Evolutionary conservation across 2,329 filamentous ascomycete genomes (phyloP).

Genomic region (Graphilbum fragrans): DNA sequence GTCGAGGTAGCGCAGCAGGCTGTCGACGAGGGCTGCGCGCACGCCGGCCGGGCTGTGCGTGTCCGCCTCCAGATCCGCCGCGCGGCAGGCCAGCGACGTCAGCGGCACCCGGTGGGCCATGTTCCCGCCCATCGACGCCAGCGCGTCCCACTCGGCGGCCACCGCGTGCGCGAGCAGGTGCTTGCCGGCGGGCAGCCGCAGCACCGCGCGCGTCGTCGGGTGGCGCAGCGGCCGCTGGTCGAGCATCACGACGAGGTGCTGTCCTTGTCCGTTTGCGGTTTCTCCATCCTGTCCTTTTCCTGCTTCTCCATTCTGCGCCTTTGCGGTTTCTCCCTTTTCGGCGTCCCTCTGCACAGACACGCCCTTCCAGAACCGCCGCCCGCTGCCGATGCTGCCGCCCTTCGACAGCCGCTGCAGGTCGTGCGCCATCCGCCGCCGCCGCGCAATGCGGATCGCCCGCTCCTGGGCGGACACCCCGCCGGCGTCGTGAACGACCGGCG

Average conservation of each 20-base stretch:
- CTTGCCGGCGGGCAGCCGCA: constrained; percentile 65
- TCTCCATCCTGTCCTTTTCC: background rate
- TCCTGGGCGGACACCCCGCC: no score
- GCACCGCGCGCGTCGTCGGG: constrained; percentile 55
- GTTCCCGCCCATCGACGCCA: constrained; percentile 68
- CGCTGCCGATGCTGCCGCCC: constrained; percentile 16
- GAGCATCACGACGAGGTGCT: constrained; percentile 43
- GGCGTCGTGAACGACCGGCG: no score
- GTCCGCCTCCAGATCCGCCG: constrained; percentile 64
- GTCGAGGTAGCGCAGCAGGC: constrained; percentile 73
- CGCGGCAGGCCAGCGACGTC: constrained; percentile 73
- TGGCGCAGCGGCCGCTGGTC: constrained; percentile 65
- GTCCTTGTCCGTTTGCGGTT: background rate
- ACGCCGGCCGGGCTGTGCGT: constrained; percentile 42
- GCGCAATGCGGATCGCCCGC: constrained; percentile 26
- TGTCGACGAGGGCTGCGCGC: constrained; percentile 51
- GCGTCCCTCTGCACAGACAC: background rate
- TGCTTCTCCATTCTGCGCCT: background rate
- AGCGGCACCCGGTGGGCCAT: constrained; percentile 82
- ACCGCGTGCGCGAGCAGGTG: constrained; percentile 73
- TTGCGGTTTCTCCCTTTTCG: background rate
- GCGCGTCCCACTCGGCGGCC: constrained; percentile 84
- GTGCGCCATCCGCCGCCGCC: constrained; percentile 33
- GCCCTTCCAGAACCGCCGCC: constrained; percentile 1
- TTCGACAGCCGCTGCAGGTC: constrained; percentile 38